Conservation (phyloP, 805 yeast species). For the Kodamaea lidongshanica region DNA sequence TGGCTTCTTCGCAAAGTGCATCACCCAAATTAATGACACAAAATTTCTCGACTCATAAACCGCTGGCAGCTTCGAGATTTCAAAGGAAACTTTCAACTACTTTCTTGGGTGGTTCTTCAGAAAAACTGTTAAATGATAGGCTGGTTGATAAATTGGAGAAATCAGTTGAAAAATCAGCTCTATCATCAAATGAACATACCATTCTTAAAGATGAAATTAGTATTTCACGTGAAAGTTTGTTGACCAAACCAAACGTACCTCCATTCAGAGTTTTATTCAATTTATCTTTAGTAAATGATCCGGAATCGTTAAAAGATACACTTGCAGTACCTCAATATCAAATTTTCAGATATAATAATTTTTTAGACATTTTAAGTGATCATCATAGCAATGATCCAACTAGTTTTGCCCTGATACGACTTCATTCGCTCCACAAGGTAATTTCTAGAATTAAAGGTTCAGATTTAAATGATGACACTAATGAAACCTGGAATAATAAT, state of each 20-base stretch:
- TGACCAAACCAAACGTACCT: slow-evolving; percentile 7
- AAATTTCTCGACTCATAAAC: too few relatives aligned
- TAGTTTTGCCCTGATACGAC: slow-evolving; percentile 31
- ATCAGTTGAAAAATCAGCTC: too few relatives aligned
- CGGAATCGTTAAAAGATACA: slow-evolving; percentile 15
- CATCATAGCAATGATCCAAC: slow-evolving; percentile 33
- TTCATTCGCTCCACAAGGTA: slow-evolving; percentile 26
- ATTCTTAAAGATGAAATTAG: too few relatives aligned
- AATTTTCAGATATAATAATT: slow-evolving; percentile 25
- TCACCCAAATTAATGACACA: too few relatives aligned
- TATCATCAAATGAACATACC: too few relatives aligned
- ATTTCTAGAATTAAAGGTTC: slow-evolving; percentile 13
- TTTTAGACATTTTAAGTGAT: slow-evolving; percentile 24
- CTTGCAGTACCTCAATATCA: slow-evolving; percentile 26
- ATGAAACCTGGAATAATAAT: slow-evolving; percentile 6
- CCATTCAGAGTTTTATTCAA: slow-evolving; percentile 18
- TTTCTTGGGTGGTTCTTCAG: slow-evolving; percentile 4
- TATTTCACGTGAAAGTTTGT: neutral
- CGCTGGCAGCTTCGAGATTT: slow-evolving; percentile 9
- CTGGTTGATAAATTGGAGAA: too few relatives aligned
- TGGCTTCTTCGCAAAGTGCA: slow-evolving; percentile 4
- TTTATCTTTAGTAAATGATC: slow-evolving; percentile 21
- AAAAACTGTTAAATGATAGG: too few relatives aligned
- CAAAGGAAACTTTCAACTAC: slow-evolving; percentile 12
- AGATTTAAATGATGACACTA: slow-evolving; percentile 7